Evolutionary conservation across 495 filamentous ascomycete species (phyloP).

Genomic region (Penicillium pancosmium): DNA sequence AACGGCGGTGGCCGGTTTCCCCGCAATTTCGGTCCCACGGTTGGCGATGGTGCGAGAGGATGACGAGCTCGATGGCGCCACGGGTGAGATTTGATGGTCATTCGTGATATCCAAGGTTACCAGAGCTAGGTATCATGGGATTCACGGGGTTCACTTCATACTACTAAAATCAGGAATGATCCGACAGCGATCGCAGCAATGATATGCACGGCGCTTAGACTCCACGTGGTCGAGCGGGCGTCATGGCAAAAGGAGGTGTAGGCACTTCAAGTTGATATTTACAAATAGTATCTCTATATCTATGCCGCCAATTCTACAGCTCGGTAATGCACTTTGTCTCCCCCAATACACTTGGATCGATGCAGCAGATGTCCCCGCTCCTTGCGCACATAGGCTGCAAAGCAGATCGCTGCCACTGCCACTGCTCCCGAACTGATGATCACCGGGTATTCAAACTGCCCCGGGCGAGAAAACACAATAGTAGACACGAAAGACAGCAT

Average conservation of each 20-base stretch:
- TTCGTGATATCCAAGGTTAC: too few species aligned
- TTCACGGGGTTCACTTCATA: neutral
- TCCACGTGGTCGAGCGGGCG: slow-evolving; percentile 5
- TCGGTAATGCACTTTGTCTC: slow-evolving; percentile 22
- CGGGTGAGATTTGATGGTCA: too few species aligned
- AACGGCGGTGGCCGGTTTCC: slow-evolving; percentile 24
- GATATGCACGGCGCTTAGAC: slow-evolving; percentile 12
- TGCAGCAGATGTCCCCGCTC: slow-evolving; percentile 68
- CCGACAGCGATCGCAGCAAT: slow-evolving; percentile 3
- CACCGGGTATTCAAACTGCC: slow-evolving; percentile 63
- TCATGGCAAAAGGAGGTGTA: neutral
- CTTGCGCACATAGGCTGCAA: slow-evolving; percentile 57
- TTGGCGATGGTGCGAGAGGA: slow-evolving; percentile 19
- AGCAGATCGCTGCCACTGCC: slow-evolving; percentile 49
- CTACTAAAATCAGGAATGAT: neutral
- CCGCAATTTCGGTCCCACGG: slow-evolving; percentile 29
- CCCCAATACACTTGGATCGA: slow-evolving; percentile 35
- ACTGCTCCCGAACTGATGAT: slow-evolving; percentile 58
- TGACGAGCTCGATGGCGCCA: slow-evolving; percentile 24
- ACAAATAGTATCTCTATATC: neutral
- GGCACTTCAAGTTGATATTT: neutral
- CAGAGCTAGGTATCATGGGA: too few species aligned
- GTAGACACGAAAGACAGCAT: slow-evolving; percentile 63
- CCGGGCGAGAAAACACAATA: slow-evolving; percentile 57
- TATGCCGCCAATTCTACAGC: slow-evolving; percentile 1